A percentile compares a stretch with the other conserved stretches of the same genome.
These are phyloP conservation scores for Hypoxylon sp. DNA, from an alignment of 2,329 filamentous ascomycete species.

Conservation along the genomic window DNA sequence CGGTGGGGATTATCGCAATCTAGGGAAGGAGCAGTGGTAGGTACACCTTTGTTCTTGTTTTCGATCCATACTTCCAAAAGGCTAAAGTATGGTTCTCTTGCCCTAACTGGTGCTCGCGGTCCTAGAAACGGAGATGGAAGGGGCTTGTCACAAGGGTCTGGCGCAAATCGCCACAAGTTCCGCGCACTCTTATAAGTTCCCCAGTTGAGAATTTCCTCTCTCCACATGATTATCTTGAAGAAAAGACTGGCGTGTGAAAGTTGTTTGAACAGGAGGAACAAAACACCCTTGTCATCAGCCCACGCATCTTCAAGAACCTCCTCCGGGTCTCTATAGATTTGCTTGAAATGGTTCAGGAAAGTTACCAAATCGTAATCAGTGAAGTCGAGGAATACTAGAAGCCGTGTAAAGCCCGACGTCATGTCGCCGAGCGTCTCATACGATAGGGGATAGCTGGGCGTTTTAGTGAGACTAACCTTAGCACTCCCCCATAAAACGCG, in stretches of 20 bases:
- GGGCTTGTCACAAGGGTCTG: conserved; percentile 28
- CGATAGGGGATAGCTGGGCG: conserved; percentile 24
- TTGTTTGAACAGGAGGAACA: conserved; percentile 28
- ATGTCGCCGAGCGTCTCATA: conserved; percentile 7
- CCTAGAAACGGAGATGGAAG: neutral
- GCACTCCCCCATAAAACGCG: neutral
- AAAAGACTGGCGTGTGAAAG: conserved; percentile 6
- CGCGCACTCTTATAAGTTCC: neutral
- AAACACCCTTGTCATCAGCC: neutral
- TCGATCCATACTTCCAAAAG: conserved; percentile 10
- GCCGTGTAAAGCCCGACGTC: conserved; percentile 14
- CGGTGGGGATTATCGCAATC: neutral
- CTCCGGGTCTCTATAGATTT: conserved; percentile 1
- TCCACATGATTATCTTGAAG: conserved; percentile 17
- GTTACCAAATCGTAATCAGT: neutral
- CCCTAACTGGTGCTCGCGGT: neutral
- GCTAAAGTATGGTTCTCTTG: conserved; percentile 20
- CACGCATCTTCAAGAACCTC: conserved; percentile 37
- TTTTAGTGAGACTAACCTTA: neutral
- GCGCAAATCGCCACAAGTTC: conserved; percentile 12
- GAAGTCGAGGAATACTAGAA: conserved; percentile 9
- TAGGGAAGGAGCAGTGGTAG: neutral
- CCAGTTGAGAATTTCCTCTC: neutral
- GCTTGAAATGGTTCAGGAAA: conserved; percentile 17
- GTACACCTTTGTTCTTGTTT: neutral